Base-by-base conservation (phyloP, 2,329 filamentous ascomycete species). In the Colletotrichum horii region DNA sequence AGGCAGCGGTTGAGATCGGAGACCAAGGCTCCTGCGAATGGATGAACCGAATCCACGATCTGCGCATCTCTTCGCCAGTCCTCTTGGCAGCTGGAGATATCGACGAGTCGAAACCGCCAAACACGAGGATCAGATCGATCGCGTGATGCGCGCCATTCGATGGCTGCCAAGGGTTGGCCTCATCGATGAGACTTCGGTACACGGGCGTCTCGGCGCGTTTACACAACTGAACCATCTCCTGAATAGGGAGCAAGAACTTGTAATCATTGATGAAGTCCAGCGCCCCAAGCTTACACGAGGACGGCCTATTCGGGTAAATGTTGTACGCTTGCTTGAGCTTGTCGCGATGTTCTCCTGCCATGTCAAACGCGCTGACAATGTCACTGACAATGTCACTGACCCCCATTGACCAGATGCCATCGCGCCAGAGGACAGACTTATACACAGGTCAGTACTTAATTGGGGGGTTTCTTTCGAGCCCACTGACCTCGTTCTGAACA, bases 111-210 rank as follows among this genome's bases (percentile, higher is more conserved):
- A 87, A 77, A 0, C 84, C 84, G 1, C 82, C 85, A 30, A 88
- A 89, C 0, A 88, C 77, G 11, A 87, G 83, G 3, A 88, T 72
- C 6, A 89, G 78, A 76, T 89, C 87, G 3, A 89, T 84, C 0
- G 85, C 87, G 73, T 89, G 87, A 52, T 89, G 87, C 3, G 87
- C 81, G 0, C 87, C 82, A 11, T 83, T 85, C 0, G 87, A 88
- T 1, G 83, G 69, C 66, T 89, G 87, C 85, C 85, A 88, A 7
- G 87, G 87, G 43, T 89, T 89, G 0, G 81, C 64, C 69, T 89
- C 84, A 52, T 89, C 87, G 2, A 88, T 76, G 0, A 87, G 76
- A 48, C 86, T 89, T 36, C 81, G 81, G 74, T 84, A 88, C 2
- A 82, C 83, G 11, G 71, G 62, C 34, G 81, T 83, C 12, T 80